phyloP scores from a whole-genome alignment of 2,329 filamentous ascomycete species.

The Fusarium sp. region DNA sequence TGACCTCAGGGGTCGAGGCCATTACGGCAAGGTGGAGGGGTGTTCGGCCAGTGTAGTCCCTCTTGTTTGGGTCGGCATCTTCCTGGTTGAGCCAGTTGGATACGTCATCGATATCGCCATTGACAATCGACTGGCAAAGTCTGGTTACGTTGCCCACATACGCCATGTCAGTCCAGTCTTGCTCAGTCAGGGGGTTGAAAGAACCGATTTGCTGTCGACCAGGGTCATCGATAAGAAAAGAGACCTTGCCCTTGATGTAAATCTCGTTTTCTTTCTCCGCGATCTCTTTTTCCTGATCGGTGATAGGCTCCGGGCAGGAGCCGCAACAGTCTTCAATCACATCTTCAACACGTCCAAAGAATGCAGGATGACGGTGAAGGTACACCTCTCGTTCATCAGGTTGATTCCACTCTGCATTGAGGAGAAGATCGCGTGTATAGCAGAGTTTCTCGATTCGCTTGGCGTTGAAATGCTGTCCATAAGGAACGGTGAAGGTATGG shows the following conservation, averaged over 20 bases:
- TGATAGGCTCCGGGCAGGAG: slow-evolving; percentile 77
- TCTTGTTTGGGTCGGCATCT: slow-evolving; percentile 76
- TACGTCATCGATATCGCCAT: slow-evolving; percentile 78
- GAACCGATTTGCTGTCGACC: slow-evolving; percentile 78
- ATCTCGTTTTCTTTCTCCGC: slow-evolving; percentile 79
- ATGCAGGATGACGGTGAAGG: slow-evolving; percentile 86
- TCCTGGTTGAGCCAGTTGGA: slow-evolving; percentile 77
- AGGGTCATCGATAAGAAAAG: slow-evolving; percentile 84
- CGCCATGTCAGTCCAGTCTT: slow-evolving; percentile 93
- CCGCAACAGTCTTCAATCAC: slow-evolving; percentile 87
- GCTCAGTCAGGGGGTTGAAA: slow-evolving; percentile 84
- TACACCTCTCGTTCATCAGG: slow-evolving; percentile 80
- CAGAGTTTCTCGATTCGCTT: slow-evolving; percentile 84
- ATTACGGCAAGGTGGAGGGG: slow-evolving; percentile 83
- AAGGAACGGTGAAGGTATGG: slow-evolving; percentile 80
- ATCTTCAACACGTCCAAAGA: slow-evolving; percentile 82
- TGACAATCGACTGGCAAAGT: slow-evolving; percentile 85
- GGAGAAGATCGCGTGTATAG: slow-evolving; percentile 83
- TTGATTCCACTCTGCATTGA: slow-evolving; percentile 91
- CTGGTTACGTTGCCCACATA: slow-evolving; percentile 84
- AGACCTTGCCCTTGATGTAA: slow-evolving; percentile 80
- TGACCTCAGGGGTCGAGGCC: slow-evolving; percentile 76
- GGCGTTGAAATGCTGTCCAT: slow-evolving; percentile 71
- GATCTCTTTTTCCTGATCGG: slow-evolving; percentile 77
- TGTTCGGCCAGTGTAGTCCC: slow-evolving; percentile 83